These are phyloP conservation scores for Russula lepida DNA, from an alignment of 768 basidiomycete species.

Conservation along the genomic window DNA sequence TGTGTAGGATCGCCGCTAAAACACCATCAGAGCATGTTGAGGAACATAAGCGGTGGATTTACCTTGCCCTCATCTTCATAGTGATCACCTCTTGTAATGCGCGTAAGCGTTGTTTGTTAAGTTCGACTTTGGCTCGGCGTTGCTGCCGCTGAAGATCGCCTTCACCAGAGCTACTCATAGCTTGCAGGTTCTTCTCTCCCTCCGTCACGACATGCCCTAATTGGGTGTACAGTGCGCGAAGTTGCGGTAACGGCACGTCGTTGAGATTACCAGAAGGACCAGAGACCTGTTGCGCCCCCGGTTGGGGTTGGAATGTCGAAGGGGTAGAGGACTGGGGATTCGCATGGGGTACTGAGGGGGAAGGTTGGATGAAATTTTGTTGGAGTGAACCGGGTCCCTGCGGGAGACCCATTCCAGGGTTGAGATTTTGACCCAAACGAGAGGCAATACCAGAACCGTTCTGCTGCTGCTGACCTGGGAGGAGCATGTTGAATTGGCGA, in stretches of 20 bases:
- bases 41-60: neutral
- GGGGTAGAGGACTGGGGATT: neutral
- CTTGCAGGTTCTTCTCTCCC: constrained; percentile 3
- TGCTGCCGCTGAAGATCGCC: constrained; percentile 2
- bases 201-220: neutral
- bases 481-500: constrained; percentile 1
- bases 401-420: constrained; percentile 9
- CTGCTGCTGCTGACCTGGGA: constrained; percentile 7
- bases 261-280: neutral
- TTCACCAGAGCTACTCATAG: neutral
- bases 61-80: constrained; percentile 1
- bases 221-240: neutral
- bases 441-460: constrained; percentile 2
- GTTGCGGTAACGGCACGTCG: neutral
- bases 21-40: neutral
- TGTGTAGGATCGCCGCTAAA: constrained; percentile 9
- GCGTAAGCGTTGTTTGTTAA: neutral
- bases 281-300: neutral
- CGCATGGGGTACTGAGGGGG: neutral
- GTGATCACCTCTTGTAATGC: neutral
- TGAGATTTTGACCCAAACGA: constrained; percentile 8
- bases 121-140: neutral
- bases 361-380: constrained; percentile 6
- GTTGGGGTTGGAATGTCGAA: neutral
- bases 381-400: constrained; percentile 8